phyloP scores from a whole-genome alignment of 164 flowering plant species.

The Aristolochia contorta region DNA sequence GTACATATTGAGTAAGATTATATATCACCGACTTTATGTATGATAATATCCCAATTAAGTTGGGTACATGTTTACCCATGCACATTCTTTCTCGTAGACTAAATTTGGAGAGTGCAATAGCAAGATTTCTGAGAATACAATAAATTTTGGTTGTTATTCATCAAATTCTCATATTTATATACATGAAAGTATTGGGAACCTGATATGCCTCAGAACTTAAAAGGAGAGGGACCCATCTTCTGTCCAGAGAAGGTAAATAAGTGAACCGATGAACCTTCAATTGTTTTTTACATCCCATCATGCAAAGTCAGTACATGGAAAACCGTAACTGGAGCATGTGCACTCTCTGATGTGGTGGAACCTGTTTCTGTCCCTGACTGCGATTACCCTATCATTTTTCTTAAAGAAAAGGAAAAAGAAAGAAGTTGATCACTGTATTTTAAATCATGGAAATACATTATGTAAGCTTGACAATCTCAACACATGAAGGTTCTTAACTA shows the following conservation, averaged over 20 bases:
- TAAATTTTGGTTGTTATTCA: too few species aligned
- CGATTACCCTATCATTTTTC: conserved; percentile 30
- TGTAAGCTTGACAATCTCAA: conserved; percentile 62
- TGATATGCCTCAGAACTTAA: too few species aligned
- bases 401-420: too few species aligned
- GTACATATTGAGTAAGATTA: conserved; percentile 20
- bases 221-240: too few species aligned
- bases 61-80: too few species aligned
- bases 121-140: too few species aligned
- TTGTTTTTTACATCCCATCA: background rate
- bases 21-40: background rate
- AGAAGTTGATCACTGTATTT: too few species aligned
- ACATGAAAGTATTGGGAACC: too few species aligned
- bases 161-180: too few species aligned
- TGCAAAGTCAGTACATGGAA: conserved; percentile 37
- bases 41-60: background rate
- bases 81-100: too few species aligned
- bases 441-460: conserved; percentile 50
- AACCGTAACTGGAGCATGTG: conserved; percentile 66
- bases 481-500: conserved; percentile 75
- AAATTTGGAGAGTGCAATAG: too few species aligned
- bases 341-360: conserved; percentile 82
- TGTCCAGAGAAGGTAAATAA: too few species aligned
- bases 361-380: conserved; percentile 55
- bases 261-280: background rate